phyloP scores from a whole-genome alignment of 768 basidiomycete species.

The Terana coerulea region DNA sequence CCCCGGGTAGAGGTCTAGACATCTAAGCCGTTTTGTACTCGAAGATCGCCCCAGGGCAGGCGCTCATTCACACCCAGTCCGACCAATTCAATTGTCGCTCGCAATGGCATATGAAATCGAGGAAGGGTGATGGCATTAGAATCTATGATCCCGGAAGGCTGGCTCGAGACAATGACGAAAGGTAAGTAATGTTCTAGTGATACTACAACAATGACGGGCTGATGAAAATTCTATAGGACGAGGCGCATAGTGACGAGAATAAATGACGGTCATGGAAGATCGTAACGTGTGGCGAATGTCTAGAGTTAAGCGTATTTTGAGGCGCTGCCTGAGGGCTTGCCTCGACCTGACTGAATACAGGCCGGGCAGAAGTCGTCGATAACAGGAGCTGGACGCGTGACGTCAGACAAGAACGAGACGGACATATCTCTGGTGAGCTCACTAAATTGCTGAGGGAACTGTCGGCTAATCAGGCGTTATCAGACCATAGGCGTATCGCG shows the following conservation, averaged over 20 bases:
- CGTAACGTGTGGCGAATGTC: too few relatives aligned
- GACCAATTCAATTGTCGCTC: slow-evolving; percentile 2
- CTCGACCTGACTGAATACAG: slow-evolving; percentile 22
- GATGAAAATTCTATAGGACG: too few relatives aligned
- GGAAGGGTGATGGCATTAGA: slow-evolving; percentile 5
- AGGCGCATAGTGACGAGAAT: too few relatives aligned
- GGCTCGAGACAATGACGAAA: slow-evolving; percentile 7
- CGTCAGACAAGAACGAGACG: slow-evolving; percentile 4
- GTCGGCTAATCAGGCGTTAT: slow-evolving; percentile 43
- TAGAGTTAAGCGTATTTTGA: slow-evolving; percentile 14
- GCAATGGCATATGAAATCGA: slow-evolving; percentile 1
- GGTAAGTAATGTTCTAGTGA: slow-evolving; percentile 6
- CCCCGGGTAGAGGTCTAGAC: slow-evolving; percentile 7
- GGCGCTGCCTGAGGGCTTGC: slow-evolving; percentile 14
- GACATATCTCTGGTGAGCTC: slow-evolving; percentile 26
- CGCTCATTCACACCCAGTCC: not conserved
- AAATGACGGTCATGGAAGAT: too few relatives aligned
- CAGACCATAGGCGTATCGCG: slow-evolving; percentile 18
- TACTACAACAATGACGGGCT: too few relatives aligned
- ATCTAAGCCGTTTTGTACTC: not conserved
- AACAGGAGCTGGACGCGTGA: slow-evolving; percentile 21
- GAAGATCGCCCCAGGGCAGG: slow-evolving; percentile 3
- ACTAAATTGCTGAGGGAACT: slow-evolving; percentile 72
- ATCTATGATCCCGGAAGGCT: not conserved
- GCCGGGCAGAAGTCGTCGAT: slow-evolving; percentile 27